Evolutionary conservation across 169 alveolate species (phyloP).

Genomic region (Eimeria praecox): DNA sequence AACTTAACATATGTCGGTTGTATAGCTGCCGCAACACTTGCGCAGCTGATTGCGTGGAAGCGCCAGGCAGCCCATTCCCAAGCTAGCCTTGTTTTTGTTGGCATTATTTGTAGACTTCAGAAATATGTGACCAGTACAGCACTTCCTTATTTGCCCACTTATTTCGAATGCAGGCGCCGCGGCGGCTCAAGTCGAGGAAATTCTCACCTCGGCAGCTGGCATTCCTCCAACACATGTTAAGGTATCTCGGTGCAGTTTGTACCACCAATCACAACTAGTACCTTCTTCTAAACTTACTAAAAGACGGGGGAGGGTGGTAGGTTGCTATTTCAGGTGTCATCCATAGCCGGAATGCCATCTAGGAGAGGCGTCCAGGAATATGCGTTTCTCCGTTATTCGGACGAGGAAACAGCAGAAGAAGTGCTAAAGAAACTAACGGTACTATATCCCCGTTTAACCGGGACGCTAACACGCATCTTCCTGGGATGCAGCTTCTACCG

Average conservation of each 20-base stretch:
- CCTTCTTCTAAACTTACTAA: background rate
- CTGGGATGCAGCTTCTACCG: background rate
- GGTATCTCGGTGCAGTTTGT: background rate
- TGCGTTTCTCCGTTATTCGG: slow-evolving; percentile 52
- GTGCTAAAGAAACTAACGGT: slow-evolving; percentile 47
- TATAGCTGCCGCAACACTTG: background rate
- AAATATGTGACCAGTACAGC: background rate
- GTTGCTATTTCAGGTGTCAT: slow-evolving; percentile 1
- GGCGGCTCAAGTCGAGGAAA: slow-evolving; percentile 28
- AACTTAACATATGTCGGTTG: background rate
- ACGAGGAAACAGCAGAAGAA: slow-evolving; percentile 29
- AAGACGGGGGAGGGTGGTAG: background rate
- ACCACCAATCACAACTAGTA: background rate
- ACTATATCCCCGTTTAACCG: background rate
- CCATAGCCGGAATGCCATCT: slow-evolving; percentile 53
- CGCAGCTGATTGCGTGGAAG: background rate
- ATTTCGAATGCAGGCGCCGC: slow-evolving; percentile 40
- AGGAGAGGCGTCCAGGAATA: slow-evolving; percentile 62
- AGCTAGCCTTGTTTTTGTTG: background rate
- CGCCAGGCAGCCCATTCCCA: background rate
- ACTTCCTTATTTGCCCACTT: background rate
- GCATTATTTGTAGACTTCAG: background rate
- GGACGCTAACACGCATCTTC: background rate
- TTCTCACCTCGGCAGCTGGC: slow-evolving; percentile 38
- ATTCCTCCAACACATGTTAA: slow-evolving; percentile 27